phyloP scores from a whole-genome alignment of 495 filamentous ascomycete species.

The Cercophora scortea region DNA sequence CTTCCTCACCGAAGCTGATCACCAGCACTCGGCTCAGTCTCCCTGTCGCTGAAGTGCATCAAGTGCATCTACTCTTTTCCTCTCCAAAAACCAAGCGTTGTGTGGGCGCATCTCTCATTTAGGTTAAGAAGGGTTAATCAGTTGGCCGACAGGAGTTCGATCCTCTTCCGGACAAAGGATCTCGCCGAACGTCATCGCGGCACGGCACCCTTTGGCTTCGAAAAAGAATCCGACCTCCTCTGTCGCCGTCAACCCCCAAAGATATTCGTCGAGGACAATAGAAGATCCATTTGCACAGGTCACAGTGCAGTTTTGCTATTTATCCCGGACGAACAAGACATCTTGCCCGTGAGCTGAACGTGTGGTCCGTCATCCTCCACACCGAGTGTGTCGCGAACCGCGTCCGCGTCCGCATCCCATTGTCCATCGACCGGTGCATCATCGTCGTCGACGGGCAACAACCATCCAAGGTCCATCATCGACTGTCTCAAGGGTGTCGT shows the following conservation, averaged over 20 bases:
- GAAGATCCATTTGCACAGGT: conserved; percentile 29
- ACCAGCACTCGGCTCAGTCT: conserved; percentile 24
- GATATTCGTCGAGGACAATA: conserved; percentile 25
- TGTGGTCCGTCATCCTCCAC: conserved; percentile 6
- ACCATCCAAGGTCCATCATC: conserved; percentile 14
- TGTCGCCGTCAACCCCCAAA: conserved; percentile 24
- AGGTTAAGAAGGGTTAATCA: conserved; percentile 21
- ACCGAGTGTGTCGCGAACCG: conserved; percentile 2
- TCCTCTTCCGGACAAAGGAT: conserved; percentile 24
- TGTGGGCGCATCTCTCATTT: conserved; percentile 34
- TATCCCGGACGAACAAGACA: conserved; percentile 11
- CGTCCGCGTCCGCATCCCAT: background rate
- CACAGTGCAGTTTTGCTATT: conserved; percentile 24
- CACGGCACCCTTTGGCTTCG: conserved; percentile 15
- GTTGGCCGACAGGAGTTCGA: conserved; percentile 25
- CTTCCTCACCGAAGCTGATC: conserved; percentile 14
- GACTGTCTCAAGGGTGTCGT: conserved; percentile 11
- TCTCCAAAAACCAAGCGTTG: conserved; percentile 18
- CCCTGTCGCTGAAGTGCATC: conserved; percentile 22
- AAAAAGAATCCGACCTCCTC: conserved; percentile 22
- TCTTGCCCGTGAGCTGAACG: conserved; percentile 22
- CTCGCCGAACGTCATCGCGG: conserved; percentile 14
- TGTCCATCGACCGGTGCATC: conserved; percentile 1
- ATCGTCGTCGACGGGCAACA: conserved; percentile 5
- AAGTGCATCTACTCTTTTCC: conserved; percentile 17